A percentile compares a stretch with the other conserved stretches of the same genome.
Conservation (phyloP, 2,329 filamentous ascomycete genomes). For the Phialocephala sp. region DNA sequence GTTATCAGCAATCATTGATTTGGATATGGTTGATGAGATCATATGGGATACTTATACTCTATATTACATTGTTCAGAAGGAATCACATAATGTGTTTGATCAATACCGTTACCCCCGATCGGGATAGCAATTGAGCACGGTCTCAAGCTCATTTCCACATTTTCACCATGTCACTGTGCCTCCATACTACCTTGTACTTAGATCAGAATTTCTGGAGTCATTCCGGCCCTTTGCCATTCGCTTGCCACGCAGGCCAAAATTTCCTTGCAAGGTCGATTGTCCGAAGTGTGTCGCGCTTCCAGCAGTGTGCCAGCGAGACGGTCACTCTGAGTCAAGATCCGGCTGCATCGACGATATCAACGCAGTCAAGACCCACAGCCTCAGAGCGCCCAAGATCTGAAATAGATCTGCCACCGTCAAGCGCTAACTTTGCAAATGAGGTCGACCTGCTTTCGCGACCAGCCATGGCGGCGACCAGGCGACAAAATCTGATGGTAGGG, state of each 20-base stretch:
- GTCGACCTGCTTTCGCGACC: neutral
- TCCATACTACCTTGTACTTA: neutral
- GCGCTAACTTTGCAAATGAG: constrained; percentile 7
- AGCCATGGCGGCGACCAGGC: constrained; percentile 1
- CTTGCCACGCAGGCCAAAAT: neutral
- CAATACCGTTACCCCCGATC: neutral
- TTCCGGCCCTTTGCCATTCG: neutral
- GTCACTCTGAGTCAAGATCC: neutral
- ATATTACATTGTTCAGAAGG: constrained; percentile 4
- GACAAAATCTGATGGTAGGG: neutral
- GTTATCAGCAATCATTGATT: neutral
- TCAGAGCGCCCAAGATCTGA: constrained; percentile 3
- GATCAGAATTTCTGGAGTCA: neutral
- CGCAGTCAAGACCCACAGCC: neutral
- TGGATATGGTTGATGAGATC: neutral
- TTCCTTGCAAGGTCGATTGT: neutral
- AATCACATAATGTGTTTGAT: neutral
- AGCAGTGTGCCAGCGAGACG: neutral
- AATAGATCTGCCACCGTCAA: neutral
- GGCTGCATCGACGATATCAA: neutral
- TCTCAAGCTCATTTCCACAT: constrained; percentile 12
- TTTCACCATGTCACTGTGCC: neutral
- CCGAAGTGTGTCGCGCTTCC: neutral
- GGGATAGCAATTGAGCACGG: neutral
- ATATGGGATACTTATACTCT: neutral